Conservation (phyloP, 768 basidiomycete genomes). For the Rhizopogon vesiculosus region DNA sequence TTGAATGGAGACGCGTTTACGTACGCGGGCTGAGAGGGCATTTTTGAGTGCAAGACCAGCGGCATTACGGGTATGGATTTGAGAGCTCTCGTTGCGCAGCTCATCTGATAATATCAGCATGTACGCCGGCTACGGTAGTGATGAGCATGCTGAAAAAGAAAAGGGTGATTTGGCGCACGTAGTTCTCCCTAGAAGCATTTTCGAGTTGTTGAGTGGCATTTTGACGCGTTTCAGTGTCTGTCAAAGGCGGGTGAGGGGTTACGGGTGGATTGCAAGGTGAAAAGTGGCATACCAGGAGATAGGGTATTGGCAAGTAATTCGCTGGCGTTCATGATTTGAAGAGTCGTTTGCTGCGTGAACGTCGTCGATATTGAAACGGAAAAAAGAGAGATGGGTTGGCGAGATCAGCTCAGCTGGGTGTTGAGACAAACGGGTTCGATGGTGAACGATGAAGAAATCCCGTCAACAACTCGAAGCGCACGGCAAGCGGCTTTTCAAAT, state of each 20-base stretch:
- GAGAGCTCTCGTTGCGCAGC: constrained; percentile 69
- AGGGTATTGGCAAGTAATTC: constrained; percentile 91
- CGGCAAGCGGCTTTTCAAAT: constrained; percentile 33
- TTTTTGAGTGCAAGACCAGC: constrained; percentile 98
- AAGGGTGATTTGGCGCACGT: constrained; percentile 50
- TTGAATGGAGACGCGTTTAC: constrained; percentile 30
- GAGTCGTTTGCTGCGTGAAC: constrained; percentile 12
- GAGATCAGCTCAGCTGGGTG: not conserved
- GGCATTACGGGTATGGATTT: constrained; percentile 83
- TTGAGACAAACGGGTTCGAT: not conserved
- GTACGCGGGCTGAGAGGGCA: constrained; percentile 82
- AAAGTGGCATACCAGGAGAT: constrained; percentile 66
- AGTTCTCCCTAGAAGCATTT: constrained; percentile 81
- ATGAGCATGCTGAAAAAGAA: not conserved
- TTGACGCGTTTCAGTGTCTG: constrained; percentile 88
- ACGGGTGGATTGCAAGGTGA: constrained; percentile 15
- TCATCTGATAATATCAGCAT: constrained; percentile 86
- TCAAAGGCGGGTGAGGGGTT: constrained; percentile 12
- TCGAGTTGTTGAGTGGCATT: constrained; percentile 90
- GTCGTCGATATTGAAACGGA: constrained; percentile 14
- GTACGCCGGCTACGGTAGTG: constrained; percentile 69
- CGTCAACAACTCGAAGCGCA: constrained; percentile 9
- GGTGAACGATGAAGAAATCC: constrained; percentile 1
- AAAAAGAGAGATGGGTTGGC: constrained; percentile 11
- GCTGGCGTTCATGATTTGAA: constrained; percentile 77